Percentiles rank a stretch among this genome's conserved stretches.
These are phyloP conservation scores for Plasmodium fragile DNA, from an alignment of 169 alveolate genomes.

Conservation along the genomic window DNA sequence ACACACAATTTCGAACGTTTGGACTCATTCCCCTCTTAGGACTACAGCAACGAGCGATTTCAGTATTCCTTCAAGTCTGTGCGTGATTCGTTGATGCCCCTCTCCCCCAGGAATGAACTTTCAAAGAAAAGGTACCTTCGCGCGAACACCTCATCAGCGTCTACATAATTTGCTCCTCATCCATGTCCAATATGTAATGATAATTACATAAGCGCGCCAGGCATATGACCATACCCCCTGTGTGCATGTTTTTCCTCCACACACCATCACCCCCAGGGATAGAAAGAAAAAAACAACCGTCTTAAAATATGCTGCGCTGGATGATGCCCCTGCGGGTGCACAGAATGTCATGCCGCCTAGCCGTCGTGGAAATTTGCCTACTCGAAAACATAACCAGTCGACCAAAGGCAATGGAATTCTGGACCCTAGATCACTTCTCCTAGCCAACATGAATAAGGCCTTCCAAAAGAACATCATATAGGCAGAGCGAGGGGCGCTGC, in stretches of 20 bases:
- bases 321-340: not conserved
- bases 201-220: not conserved
- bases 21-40: not conserved
- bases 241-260: not conserved
- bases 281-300: not conserved
- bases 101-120: not conserved
- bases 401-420: conserved; percentile 30
- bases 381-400: not conserved
- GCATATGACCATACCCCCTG: not conserved
- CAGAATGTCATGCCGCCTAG: not conserved
- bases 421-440: conserved; percentile 65
- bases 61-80: conserved; percentile 42
- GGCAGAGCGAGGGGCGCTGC: not conserved
- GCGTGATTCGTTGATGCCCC: conserved; percentile 15
- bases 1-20: not conserved
- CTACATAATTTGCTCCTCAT: not conserved
- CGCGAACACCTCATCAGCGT: not conserved
- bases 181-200: not conserved
- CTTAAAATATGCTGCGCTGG: not conserved
- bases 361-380: not conserved
- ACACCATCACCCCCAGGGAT: not conserved
- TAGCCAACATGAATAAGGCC: conserved; percentile 71
- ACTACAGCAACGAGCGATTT: conserved; percentile 61
- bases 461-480: conserved; percentile 68
- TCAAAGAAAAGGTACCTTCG: conserved; percentile 16